Conservation (phyloP, 1,139 yeast genomes). For the Suhomyces maxii region DNA sequence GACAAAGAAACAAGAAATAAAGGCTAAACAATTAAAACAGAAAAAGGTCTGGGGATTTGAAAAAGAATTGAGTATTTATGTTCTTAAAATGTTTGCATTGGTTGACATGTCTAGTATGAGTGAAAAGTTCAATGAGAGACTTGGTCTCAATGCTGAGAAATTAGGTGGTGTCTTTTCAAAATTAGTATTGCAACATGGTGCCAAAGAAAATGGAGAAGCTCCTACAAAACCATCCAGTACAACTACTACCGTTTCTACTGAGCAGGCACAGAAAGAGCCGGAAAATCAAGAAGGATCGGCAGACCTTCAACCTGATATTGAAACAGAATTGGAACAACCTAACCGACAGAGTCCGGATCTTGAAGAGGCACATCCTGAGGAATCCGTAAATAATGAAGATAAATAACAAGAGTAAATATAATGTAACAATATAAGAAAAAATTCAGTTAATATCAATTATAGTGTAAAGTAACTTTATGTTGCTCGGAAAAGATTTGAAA, state of each 20-base stretch:
- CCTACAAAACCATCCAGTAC: background rate
- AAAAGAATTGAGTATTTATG: conserved; percentile 49
- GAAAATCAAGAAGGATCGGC: background rate
- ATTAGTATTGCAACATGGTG: conserved; percentile 23
- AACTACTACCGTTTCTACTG: background rate
- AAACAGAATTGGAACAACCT: background rate
- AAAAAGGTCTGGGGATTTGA: conserved; percentile 36
- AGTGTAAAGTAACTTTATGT: no score
- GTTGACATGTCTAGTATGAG: conserved; percentile 40
- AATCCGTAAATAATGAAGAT: background rate
- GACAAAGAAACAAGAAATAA: conserved; percentile 10
- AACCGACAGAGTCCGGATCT: background rate
- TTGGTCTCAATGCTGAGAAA: conserved; percentile 46
- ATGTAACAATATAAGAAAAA: background rate
- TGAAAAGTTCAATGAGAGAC: conserved; percentile 33
- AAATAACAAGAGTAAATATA: background rate
- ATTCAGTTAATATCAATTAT: no score
- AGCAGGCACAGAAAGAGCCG: background rate
- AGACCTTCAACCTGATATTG: background rate
- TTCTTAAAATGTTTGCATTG: conserved; percentile 51
- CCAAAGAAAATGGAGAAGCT: background rate
- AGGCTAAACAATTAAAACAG: conserved; percentile 12
- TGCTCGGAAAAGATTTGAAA: no score
- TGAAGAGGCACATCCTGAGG: background rate
- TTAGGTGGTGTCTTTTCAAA: conserved; percentile 44